Conservation (phyloP, 345 rosid species). For the Litchi chinensis region DNA sequence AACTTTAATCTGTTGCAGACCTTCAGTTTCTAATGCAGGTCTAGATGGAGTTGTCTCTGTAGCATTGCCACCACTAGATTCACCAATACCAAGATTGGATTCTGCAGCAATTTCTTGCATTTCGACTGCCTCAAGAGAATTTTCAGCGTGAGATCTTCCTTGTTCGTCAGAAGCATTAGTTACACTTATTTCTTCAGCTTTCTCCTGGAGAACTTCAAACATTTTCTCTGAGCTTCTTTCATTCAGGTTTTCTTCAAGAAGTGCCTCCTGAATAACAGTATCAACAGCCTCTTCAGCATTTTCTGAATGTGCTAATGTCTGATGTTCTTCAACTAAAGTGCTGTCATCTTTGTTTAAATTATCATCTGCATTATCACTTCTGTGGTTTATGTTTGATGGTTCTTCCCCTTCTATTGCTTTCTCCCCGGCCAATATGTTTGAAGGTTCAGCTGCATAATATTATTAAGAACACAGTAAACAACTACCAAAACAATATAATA, state of each 20-base stretch:
- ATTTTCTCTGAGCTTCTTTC: conserved; percentile 17
- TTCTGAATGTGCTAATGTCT: conserved; percentile 9
- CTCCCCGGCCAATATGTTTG: conserved; percentile 9
- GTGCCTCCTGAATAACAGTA: conserved; percentile 8
- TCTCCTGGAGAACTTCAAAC: conserved; percentile 1
- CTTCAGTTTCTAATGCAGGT: conserved; percentile 18
- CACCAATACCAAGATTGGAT: conserved; percentile 4
- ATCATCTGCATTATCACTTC: conserved; percentile 13
- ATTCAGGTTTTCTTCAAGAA: conserved; percentile 10
- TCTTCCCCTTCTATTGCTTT: conserved; percentile 19
- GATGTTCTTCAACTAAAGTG: conserved; percentile 14
- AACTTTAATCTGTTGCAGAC: conserved; percentile 9
- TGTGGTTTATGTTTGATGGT: not conserved
- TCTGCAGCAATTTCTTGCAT: conserved; percentile 1
- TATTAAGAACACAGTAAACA: not conserved
- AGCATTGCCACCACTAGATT: not conserved
- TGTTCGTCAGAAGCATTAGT: conserved; percentile 8
- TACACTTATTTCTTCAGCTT: conserved; percentile 20
- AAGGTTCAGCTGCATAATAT: conserved; percentile 20
- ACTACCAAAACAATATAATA: not conserved
- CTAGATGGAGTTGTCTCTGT: not conserved
- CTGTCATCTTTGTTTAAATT: conserved; percentile 8
- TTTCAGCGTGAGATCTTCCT: conserved; percentile 10
- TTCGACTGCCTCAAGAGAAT: conserved; percentile 7
- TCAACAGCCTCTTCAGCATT: not conserved